A percentile compares a stretch with the other conserved stretches of the same genome.
Conservation (phyloP, 2,329 filamentous ascomycete genomes). For the Ampelomyces quisqualis region DNA sequence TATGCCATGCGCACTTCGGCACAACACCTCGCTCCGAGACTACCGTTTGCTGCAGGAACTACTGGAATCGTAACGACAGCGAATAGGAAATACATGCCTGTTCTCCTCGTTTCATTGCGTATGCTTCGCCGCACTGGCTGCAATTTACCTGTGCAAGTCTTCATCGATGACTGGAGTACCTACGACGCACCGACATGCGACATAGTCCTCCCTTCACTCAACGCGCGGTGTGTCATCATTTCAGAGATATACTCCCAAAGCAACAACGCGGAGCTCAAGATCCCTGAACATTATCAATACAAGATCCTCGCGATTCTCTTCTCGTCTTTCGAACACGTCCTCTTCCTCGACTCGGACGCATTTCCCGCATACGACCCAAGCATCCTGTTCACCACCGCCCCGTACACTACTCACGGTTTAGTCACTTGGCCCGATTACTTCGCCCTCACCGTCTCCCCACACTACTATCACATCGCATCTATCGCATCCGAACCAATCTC, state of each 20-base stretch:
- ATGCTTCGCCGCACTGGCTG: constrained; percentile 56
- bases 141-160: constrained; percentile 52
- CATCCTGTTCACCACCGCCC: constrained; percentile 53
- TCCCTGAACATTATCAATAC: constrained; percentile 50
- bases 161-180: constrained; percentile 40
- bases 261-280: constrained; percentile 11
- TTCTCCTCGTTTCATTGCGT: constrained; percentile 53
- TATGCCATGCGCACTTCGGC: constrained; percentile 23
- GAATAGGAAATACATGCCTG: constrained; percentile 51
- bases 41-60: constrained; percentile 44
- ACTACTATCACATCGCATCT: constrained; percentile 50
- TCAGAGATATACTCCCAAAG: constrained; percentile 30
- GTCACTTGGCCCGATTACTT: constrained; percentile 61
- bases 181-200: constrained; percentile 46
- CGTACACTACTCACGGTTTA: constrained; percentile 55
- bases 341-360: constrained; percentile 61
- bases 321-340: constrained; percentile 59
- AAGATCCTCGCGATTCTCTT: constrained; percentile 60
- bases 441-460: constrained; percentile 46
- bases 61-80: constrained; percentile 56
- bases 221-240: constrained; percentile 44
- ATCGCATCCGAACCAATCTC: constrained; percentile 35
- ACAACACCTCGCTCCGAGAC: constrained; percentile 23
- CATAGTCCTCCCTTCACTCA: constrained; percentile 39
- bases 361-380: constrained; percentile 53